Conservation (phyloP, 495 filamentous ascomycete species). For the Hyaloscypha bicolor region DNA sequence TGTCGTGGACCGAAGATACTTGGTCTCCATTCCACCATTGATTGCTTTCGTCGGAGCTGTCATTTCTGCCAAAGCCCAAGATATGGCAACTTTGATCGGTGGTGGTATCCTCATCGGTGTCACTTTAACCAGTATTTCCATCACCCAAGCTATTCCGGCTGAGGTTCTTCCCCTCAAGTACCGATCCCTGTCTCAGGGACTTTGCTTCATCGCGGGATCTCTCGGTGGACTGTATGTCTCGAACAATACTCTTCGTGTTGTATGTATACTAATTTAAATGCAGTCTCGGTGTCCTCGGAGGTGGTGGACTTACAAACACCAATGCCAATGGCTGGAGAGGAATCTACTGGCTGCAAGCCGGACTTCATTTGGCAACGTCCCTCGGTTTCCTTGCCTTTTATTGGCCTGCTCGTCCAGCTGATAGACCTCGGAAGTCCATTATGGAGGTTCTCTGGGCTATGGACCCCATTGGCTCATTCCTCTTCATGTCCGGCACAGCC, state of each 20-base stretch:
- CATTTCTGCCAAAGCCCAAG: slow-evolving; percentile 53
- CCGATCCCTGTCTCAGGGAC: slow-evolving; percentile 53
- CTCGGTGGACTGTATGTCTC: slow-evolving; percentile 48
- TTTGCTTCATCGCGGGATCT: slow-evolving; percentile 47
- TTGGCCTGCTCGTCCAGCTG: slow-evolving; percentile 40
- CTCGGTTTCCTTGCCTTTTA: slow-evolving; percentile 53
- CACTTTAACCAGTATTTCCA: slow-evolving; percentile 51
- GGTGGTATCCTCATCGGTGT: slow-evolving; percentile 57
- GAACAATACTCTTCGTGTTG: neutral
- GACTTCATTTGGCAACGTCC: slow-evolving; percentile 49
- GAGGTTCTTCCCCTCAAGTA: slow-evolving; percentile 59
- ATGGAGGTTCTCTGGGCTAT: slow-evolving; percentile 50
- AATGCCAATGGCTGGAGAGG: slow-evolving; percentile 50
- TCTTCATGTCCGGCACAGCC: slow-evolving; percentile 50
- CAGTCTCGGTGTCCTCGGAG: slow-evolving; percentile 48
- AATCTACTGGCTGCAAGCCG: slow-evolving; percentile 62
- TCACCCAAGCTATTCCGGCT: slow-evolving; percentile 55
- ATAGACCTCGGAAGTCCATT: slow-evolving; percentile 43
- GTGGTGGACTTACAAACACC: slow-evolving; percentile 52
- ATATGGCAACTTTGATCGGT: slow-evolving; percentile 56
- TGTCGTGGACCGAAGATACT: slow-evolving; percentile 52
- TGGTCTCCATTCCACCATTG: slow-evolving; percentile 50
- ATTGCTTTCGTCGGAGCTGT: slow-evolving; percentile 55
- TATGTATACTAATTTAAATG: neutral
- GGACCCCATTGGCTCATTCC: slow-evolving; percentile 52